Evolutionary conservation across 2,329 filamentous ascomycete species (phyloP).

Genomic region (Trichoderma hamatum): DNA sequence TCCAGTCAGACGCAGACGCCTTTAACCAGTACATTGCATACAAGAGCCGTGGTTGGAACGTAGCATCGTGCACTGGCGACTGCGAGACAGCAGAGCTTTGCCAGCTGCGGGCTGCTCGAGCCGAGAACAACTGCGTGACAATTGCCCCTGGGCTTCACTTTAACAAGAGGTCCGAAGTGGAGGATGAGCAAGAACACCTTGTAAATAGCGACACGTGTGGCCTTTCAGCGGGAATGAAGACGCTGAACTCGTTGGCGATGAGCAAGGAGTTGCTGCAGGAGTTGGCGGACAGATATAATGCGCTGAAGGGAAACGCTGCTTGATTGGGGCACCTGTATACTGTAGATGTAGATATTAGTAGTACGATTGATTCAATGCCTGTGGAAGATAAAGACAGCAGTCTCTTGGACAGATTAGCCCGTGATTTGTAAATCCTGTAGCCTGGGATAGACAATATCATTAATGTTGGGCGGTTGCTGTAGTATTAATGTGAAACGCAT

Average conservation of each 20-base stretch:
- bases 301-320: background rate
- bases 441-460: background rate
- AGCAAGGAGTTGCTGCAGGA: constrained; percentile 34
- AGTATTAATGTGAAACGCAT: background rate
- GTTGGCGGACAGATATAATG: constrained; percentile 29
- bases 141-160: constrained; percentile 42
- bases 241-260: constrained; percentile 34
- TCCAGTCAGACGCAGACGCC: constrained; percentile 47
- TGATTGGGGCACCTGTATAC: background rate
- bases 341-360: background rate
- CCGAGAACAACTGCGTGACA: constrained; percentile 55
- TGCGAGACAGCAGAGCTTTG: constrained; percentile 55
- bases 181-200: constrained; percentile 27
- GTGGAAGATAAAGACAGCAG: background rate
- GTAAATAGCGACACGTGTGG: constrained; percentile 37
- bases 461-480: background rate
- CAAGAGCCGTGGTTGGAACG: constrained; percentile 51
- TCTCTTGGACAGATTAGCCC: background rate
- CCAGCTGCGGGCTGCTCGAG: constrained; percentile 53
- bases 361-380: background rate
- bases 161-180: constrained; percentile 37
- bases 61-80: constrained; percentile 45
- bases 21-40: constrained; percentile 53
- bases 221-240: constrained; percentile 35
- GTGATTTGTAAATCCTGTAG: no score